These are phyloP conservation scores for Podila epicladia DNA, from an alignment of 192 early-diverging fungal species.

Conservation along the genomic window DNA sequence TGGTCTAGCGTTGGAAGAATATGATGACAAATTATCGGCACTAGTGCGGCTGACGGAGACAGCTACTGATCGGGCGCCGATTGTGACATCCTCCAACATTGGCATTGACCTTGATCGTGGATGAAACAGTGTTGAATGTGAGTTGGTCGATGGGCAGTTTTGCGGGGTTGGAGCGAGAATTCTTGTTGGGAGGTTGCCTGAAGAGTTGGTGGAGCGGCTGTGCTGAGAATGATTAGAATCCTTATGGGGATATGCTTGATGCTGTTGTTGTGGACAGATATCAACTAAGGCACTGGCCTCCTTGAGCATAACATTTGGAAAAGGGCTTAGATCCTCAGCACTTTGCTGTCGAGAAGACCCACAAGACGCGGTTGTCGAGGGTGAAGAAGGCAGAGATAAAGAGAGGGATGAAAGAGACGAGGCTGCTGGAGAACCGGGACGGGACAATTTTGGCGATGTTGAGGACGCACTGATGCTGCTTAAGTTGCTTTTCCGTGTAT, in stretches of 20 bases:
- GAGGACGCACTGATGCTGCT: slow-evolving; percentile 2
- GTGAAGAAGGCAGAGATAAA: not conserved
- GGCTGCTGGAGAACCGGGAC: not conserved
- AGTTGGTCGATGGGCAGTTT: not conserved
- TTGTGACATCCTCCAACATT: not conserved
- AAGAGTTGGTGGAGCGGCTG: not conserved
- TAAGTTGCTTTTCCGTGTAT: not conserved
- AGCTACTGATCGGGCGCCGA: not conserved
- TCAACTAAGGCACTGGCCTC: not conserved
- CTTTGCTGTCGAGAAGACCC: slow-evolving; percentile 1
- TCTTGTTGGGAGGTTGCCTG: not conserved
- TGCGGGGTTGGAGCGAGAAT: not conserved
- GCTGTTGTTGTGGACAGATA: not conserved
- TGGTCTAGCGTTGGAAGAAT: not conserved
- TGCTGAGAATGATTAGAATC: too few relatives aligned
- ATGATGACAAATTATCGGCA: not conserved
- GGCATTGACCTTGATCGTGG: slow-evolving; percentile 18
- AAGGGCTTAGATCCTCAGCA: slow-evolving; percentile 1
- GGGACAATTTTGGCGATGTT: not conserved
- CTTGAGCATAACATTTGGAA: not conserved
- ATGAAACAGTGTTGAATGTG: slow-evolving; percentile 10
- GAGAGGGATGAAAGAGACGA: slow-evolving; percentile 16
- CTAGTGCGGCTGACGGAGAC: not conserved
- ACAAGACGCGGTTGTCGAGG: not conserved
- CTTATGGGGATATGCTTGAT: not conserved